Evolutionary conservation across 768 basidiomycete genomes (phyloP), one percentile per base, ranked within the genome.

Genomic region (Gloeopeniophorella convolvens): DNA sequence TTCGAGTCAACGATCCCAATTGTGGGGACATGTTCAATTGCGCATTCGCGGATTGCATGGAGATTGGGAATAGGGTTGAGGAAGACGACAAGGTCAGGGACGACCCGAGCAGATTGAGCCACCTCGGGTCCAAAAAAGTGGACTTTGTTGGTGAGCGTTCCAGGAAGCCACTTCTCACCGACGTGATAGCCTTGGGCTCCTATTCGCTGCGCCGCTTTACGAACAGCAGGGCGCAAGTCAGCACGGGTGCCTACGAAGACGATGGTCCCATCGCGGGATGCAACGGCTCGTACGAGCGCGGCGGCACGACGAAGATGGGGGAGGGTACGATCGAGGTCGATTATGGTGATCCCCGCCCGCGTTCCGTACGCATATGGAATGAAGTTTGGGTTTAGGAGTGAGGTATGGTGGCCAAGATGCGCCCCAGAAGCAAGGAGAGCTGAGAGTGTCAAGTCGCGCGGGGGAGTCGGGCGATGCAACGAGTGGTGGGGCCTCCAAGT

Each of bases 1-100:
- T 99, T 92, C 18, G 93, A 90, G 68, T 99, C 96, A 46, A 94
- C 80, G 52, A 98, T 83, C 28, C 85, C 96, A 52, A 98, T 82
- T 1, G 96, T 98, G 0, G 96, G 96, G 48, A 98, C 79, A 62
- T 94, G 85, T 54, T 85, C 78, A 48, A 83, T 74, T 13, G 91
- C 90, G 60, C 91, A 94, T 70, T 99, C 96, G 46, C 86, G 82
- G 60, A 98, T 87, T 13, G 90, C 89, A 57, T 82, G 83, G 56
- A 86, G 73, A 63, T 92, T 89, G 33, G 82, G 74, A 41, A 88
- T 73, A 32, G 96, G 94, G 62, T 96, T 94, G 64, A 97, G 85
- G 67, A 98, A 77, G 56, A 98, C 69, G 66, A 86, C 85, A 20
- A 97, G 79, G 72, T 96, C 92, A 26, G 96, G 96, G 20, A 79